phyloP scores from a whole-genome alignment of 306 rosid species.

The Prunus mongolica region DNA sequence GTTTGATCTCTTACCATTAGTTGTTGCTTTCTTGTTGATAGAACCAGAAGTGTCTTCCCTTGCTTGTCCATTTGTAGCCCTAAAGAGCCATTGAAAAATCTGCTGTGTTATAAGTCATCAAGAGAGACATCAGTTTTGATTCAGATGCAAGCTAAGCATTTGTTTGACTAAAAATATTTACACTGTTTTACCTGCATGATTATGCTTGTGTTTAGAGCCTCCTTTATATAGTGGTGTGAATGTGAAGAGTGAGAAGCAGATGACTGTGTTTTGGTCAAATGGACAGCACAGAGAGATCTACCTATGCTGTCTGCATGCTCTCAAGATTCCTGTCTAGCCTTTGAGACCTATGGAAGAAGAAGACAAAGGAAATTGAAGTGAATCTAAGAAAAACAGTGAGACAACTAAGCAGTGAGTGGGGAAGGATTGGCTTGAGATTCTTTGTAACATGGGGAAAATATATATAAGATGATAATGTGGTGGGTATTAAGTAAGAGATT shows the following conservation, averaged over 20 bases:
- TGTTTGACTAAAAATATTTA: not conserved
- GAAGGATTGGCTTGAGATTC: slow-evolving; percentile 63
- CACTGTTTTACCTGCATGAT: slow-evolving; percentile 34
- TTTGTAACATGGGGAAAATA: slow-evolving; percentile 53
- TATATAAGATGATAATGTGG: slow-evolving; percentile 45
- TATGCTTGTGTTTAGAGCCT: not conserved
- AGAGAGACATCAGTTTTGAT: slow-evolving; percentile 14
- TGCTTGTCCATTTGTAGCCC: slow-evolving; percentile 34
- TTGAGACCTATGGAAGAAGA: slow-evolving; percentile 41
- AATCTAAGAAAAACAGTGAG: slow-evolving; percentile 66
- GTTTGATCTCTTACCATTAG: slow-evolving; percentile 39
- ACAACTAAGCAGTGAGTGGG: slow-evolving; percentile 74
- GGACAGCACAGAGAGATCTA: slow-evolving; percentile 52
- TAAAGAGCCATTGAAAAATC: slow-evolving; percentile 61
- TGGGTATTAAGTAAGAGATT: slow-evolving; percentile 5
- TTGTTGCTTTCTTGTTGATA: slow-evolving; percentile 28
- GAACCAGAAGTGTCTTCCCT: slow-evolving; percentile 32
- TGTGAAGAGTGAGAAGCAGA: slow-evolving; percentile 15
- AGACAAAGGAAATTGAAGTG: slow-evolving; percentile 59
- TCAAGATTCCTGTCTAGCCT: slow-evolving; percentile 66
- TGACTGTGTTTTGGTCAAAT: slow-evolving; percentile 44
- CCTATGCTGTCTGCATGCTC: slow-evolving; percentile 52
- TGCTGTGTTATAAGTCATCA: slow-evolving; percentile 27
- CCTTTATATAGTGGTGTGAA: slow-evolving; percentile 20
- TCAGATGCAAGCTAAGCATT: not conserved